Base-by-base conservation (phyloP, 164 flowering plant genomes). In the Euptelea pleiosperma region DNA sequence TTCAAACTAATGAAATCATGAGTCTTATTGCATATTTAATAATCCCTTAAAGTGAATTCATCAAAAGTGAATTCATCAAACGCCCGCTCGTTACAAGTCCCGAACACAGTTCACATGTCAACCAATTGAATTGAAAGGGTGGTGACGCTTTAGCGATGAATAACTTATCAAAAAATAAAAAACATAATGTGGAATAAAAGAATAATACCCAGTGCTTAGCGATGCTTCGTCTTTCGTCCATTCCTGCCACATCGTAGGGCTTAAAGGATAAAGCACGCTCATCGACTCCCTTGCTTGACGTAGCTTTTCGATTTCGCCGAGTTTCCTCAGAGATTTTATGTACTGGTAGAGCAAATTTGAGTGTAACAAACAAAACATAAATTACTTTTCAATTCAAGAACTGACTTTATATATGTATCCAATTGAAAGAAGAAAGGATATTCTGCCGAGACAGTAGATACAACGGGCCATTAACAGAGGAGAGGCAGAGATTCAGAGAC, bases 141-240 rank as follows among this genome's bases (percentile, higher is more conserved):
- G n/a, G n/a, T n/a, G n/a, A n/a, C n/a, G n/a, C n/a, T n/a, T n/a
- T n/a, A n/a, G n/a, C n/a, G n/a, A n/a, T n/a, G 6, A 22, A 3
- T 25, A 21, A 35, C 2, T 22, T 4, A 37, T 10, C 6, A 22
- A 22, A 18, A 22, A 9, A 34, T 14, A 11, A 50, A 41, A 46
- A 18, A 60, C 16, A 52, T n/a, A n/a, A n/a, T n/a, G 4, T 8
- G 9, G 14, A 22, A 0, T 26, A 53, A 29, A 31, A 28, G n/a
- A 54, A 56, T 19, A 11, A 58, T 70, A 89, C 90, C 88, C 72
- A 25, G 75, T 50, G 41, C 54, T 57, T 9, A 83, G 43, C 31
- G 91, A 73, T 49, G 74, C 72, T 71, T 94, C 97, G 41, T 91
- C 99, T 35, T 72, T 77, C 6, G 84, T 76, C 99, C 96, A 94